Evolutionary conservation across 441 rosid species (phyloP).

Genomic region (Pelargonium australe): DNA sequence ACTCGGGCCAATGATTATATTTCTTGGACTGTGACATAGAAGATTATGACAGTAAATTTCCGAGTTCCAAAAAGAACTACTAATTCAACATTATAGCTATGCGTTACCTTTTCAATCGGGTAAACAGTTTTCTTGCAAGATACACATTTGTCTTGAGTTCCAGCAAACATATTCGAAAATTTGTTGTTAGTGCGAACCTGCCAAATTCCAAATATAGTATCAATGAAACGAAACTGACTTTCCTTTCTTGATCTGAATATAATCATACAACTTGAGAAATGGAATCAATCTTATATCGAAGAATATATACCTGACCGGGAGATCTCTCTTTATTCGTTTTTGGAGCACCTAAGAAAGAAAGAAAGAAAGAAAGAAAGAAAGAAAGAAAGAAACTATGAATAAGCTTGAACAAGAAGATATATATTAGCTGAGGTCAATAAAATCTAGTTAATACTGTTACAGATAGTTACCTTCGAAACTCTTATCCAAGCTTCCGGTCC

Average conservation of each 20-base stretch:
- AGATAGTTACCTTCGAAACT: slow-evolving; percentile 50
- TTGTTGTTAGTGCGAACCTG: slow-evolving; percentile 44
- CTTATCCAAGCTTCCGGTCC: slow-evolving; percentile 71
- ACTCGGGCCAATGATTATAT: no score
- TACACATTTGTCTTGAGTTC: slow-evolving; percentile 71
- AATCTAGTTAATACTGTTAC: not conserved
- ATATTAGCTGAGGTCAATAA: not conserved
- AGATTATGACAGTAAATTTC: not conserved
- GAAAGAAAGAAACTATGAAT: slow-evolving; percentile 7
- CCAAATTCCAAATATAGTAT: slow-evolving; percentile 4
- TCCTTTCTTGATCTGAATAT: no score
- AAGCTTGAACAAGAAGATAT: slow-evolving; percentile 4
- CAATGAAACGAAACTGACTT: no score
- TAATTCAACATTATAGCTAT: not conserved
- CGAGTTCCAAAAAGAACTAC: not conserved
- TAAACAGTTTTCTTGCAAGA: slow-evolving; percentile 73
- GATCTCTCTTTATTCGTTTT: slow-evolving; percentile 51
- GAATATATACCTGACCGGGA: slow-evolving; percentile 41
- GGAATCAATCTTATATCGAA: not conserved
- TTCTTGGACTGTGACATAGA: not conserved
- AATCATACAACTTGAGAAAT: not conserved
- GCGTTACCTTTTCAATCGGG: slow-evolving; percentile 57
- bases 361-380: slow-evolving; percentile 10
- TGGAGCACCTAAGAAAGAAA: slow-evolving; percentile 40
- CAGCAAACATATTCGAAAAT: slow-evolving; percentile 62